Base-by-base conservation (phyloP, 805 yeast species). In the Isabelozyma rhagii region DNA sequence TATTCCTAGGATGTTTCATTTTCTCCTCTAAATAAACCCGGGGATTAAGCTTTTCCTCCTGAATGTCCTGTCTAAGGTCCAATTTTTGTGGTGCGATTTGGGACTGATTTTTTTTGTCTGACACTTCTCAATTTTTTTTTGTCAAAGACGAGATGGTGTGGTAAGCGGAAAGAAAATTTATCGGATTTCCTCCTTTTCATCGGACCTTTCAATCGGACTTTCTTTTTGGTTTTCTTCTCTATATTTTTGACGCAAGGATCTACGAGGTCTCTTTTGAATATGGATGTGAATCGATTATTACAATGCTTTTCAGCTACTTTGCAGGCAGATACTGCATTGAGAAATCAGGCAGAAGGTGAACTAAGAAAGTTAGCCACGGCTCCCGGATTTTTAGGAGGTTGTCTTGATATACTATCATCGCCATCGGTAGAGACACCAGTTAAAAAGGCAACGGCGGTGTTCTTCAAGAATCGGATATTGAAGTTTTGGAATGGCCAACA, bases 251-350 rank as follows among this genome's bases (percentile, higher is more conserved):
- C 25, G 25, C 25, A 21, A 21, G 25, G 25, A 21, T 21, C 39
- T 13, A 6, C 39, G 14, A 34, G 14, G 39, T 34, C 39, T 34
- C 39, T 21, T 21, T 21, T 21, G 25, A 3, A 9, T 21, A 89
- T 91, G 96, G 90, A 90, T 65, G 81, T 83, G 25, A 70, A 77
- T 47, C 75, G 79, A 6, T 75, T 91, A 40, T 84, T 87, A 62
- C 83, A 81, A 57, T 87, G 93, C 67, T 89, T 91, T 61, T 80
- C 85, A 25, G 90, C 89, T 9, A 89, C 97, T 1, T 76, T 91
- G 45, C 84, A 82, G 56, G 83, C 89, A 0, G 84, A 86, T 60
- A 83, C 80, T 51, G 61, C 67, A 10, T 68, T 77, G 18, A 81
- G 96, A 57, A 75, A 73, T 46, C 80, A 81, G 46, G 94, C 97